phyloP scores from a whole-genome alignment of 805 yeast species.

The Saccharomyces kudriavzevii region DNA sequence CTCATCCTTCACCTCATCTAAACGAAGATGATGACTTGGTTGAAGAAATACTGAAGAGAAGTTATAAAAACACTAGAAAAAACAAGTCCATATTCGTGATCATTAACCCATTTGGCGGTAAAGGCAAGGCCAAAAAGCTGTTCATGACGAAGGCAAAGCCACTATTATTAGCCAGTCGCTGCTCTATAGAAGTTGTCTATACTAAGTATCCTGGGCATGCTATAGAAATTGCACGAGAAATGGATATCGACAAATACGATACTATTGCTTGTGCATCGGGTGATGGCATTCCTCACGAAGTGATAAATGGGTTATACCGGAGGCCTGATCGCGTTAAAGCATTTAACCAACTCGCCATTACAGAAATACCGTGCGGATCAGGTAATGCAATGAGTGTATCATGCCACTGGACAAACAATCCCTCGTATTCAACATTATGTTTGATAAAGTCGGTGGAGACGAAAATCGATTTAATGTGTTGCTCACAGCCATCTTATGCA shows the following conservation, averaged over 20 bases:
- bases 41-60: slow-evolving; percentile 30
- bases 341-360: slow-evolving; percentile 55
- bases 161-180: slow-evolving; percentile 61
- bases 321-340: slow-evolving; percentile 59
- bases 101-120: slow-evolving; percentile 89
- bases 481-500: slow-evolving; percentile 44
- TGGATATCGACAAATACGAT: slow-evolving; percentile 55
- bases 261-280: slow-evolving; percentile 88
- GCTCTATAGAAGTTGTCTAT: slow-evolving; percentile 43
- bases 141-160: slow-evolving; percentile 58
- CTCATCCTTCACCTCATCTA: slow-evolving; percentile 3
- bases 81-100: slow-evolving; percentile 51
- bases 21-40: slow-evolving; percentile 19
- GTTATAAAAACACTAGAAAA: slow-evolving; percentile 36
- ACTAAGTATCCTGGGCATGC: slow-evolving; percentile 76
- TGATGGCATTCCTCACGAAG: slow-evolving; percentile 94
- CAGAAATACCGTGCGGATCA: slow-evolving; percentile 92
- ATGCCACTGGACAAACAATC: slow-evolving; percentile 64
- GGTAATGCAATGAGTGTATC: slow-evolving; percentile 89
- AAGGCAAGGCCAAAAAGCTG: slow-evolving; percentile 60
- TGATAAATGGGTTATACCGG: slow-evolving; percentile 73
- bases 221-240: slow-evolving; percentile 49
- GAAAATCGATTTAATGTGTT: slow-evolving; percentile 74
- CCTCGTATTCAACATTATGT: slow-evolving; percentile 60
- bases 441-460: slow-evolving; percentile 62